Base-by-base conservation (phyloP, 75 land plant species). In the Cryptomeria japonica region DNA sequence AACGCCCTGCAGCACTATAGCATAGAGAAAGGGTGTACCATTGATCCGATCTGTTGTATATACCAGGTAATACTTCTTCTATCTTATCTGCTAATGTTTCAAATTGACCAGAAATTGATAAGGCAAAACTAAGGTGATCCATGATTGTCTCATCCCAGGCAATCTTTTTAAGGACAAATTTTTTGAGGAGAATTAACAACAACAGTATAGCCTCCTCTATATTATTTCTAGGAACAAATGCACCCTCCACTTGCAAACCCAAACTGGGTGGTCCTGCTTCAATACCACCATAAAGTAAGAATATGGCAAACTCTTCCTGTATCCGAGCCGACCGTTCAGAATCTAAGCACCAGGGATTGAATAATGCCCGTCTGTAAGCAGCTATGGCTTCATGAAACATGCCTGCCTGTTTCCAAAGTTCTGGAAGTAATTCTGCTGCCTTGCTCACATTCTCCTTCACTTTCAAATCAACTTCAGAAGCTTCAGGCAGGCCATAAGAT, bases 21-120 rank as follows among this genome's bases (percentile, higher is more conserved):
- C 97, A 98, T 46, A 98, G 97, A 77, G 98, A 94, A 56, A 96
- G 94, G 88, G 91, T 82, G 86, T 98, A 96, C 99, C 99, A 98
- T 83, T 97, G 91, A 13, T 95, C 98, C 4, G 91, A 85, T 87
- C 98, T 89, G 31, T 79, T 83, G 82, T 90, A 91, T 3, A 92
- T 83, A 46, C 99, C 97, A 28, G 98, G 98, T 49, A 96, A 76
- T 3, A 89, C 76, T 83, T 93, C 93, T 89, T 97, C 99, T 47
- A 94, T 78, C 53, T 94, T 93, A 7, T 90, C 88, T 18, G 99
- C 97, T 79, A 98, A 88, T 49, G 84, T 42, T 38, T 87, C 92
- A 88, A 89, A 92, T 41, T 92, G 90, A 22, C 95, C 95, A 85
- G 88, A 86, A 14, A 93, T 79, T 34, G 99, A 94, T 18, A 98